Conservation (phyloP, 1,284 basidiomycete species). For the Irpex sp. region DNA sequence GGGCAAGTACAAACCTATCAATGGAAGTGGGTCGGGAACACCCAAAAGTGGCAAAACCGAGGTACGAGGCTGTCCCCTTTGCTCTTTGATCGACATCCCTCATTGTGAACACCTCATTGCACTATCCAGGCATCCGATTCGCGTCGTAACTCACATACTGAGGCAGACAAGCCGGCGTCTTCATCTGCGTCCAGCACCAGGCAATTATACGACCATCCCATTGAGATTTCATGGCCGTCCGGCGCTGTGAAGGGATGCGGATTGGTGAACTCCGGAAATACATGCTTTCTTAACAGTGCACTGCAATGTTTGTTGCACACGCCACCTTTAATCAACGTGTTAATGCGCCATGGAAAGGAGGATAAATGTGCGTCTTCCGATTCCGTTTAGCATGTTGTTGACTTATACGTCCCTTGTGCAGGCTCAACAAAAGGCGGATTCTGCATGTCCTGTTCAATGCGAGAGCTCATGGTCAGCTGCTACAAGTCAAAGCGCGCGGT, state of each 20-base stretch:
- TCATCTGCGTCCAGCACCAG: slow-evolving; percentile 13
- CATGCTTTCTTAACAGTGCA: slow-evolving; percentile 96
- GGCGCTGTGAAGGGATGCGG: slow-evolving; percentile 54
- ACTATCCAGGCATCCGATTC: not conserved
- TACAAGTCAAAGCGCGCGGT: slow-evolving; percentile 45
- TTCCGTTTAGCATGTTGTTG: not conserved
- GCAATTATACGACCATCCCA: slow-evolving; percentile 43
- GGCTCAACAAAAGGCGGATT: slow-evolving; percentile 54
- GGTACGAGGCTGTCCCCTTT: slow-evolving; percentile 27
- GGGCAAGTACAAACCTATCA: slow-evolving; percentile 77
- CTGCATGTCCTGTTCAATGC: slow-evolving; percentile 78
- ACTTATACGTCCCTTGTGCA: slow-evolving; percentile 26
- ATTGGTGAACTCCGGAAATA: slow-evolving; percentile 91
- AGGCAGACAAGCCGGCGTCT: not conserved
- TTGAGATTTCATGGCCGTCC: slow-evolving; percentile 58
- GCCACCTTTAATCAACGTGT: slow-evolving; percentile 77
- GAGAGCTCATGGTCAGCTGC: slow-evolving; percentile 49
- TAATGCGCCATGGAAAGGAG: slow-evolving; percentile 47
- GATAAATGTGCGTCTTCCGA: slow-evolving; percentile 33
- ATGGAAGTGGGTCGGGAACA: slow-evolving; percentile 34
- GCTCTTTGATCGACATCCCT: not conserved
- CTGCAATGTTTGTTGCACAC: slow-evolving; percentile 95
- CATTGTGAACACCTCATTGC: not conserved
- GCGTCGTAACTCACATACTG: not conserved
- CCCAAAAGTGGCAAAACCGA: slow-evolving; percentile 37